phyloP scores from a whole-genome alignment of 1,139 yeast species.

The Komagataea norvegica region DNA sequence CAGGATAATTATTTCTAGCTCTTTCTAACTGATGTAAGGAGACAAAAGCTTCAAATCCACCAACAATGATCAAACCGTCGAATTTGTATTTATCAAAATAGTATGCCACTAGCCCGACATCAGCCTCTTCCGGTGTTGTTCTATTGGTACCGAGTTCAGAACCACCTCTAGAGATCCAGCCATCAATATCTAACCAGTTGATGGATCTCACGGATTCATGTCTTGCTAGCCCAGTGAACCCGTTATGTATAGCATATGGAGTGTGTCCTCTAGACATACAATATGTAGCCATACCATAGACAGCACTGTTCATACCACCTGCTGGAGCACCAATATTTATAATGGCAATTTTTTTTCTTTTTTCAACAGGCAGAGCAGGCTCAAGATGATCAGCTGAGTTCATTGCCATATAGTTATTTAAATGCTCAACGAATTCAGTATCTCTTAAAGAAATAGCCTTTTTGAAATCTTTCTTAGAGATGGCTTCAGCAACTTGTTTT shows the following conservation, averaged over 20 bases:
- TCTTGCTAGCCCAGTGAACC: conserved; percentile 84
- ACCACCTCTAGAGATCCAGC: conserved; percentile 91
- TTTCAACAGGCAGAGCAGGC: conserved; percentile 44
- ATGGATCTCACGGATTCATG: conserved; percentile 74
- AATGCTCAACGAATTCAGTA: conserved; percentile 78
- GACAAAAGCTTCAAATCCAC: conserved; percentile 92
- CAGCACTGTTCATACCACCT: conserved; percentile 91
- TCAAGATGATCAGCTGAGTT: conserved; percentile 64
- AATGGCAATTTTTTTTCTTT: conserved; percentile 63
- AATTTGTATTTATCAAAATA: conserved; percentile 80
- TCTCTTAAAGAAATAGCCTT: conserved; percentile 86
- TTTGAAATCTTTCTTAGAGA: conserved; percentile 70
- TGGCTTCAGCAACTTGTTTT: conserved; percentile 82
- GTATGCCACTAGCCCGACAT: conserved; percentile 84
- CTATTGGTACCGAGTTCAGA: conserved; percentile 95
- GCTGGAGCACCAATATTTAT: conserved; percentile 96
- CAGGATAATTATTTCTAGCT: conserved; percentile 73
- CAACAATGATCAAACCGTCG: conserved; percentile 84
- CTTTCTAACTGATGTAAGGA: conserved; percentile 75
- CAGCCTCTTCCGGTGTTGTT: conserved; percentile 68
- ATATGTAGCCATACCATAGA: conserved; percentile 86
- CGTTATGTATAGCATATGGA: conserved; percentile 84
- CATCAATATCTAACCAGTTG: conserved; percentile 81
- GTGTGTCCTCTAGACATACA: conserved; percentile 88
- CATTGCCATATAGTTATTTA: conserved; percentile 64